Base-by-base conservation (phyloP, 2,329 filamentous ascomycete species). In the Didymella pinodella region DNA sequence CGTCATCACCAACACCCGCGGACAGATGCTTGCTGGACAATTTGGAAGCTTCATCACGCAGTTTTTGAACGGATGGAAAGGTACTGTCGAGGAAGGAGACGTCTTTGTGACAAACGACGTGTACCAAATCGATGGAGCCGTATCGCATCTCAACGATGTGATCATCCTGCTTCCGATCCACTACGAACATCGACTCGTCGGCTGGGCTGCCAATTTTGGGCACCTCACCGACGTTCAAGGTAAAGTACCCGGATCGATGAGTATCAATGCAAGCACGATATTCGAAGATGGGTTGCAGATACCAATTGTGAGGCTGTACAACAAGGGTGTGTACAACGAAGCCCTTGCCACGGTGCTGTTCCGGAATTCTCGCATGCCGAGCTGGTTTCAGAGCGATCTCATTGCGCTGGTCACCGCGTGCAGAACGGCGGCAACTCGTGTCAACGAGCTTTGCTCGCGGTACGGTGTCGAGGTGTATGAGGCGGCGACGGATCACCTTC, bases 251-350 rank as follows among this genome's bases (percentile, higher is more conserved):
- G 82, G 82, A 0, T 82, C 79, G 25, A 81, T 83, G 80, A 82
- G 80, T 8, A 81, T 83, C 61, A 81, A 81, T 47, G 79, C 80
- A 0, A 75, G 72, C 4, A 82, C 79, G 1, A 77, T 83, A 7
- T 83, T 79, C 58, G 81, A 83, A 47, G 82, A 84, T 47, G 82
- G 82, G 2, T 71, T 84, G 1, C 82, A 84, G 64, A 81, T 84
- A 22, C 82, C 82, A 0, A 77, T 78, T 20, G 75, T 82, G 51
- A 83, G 83, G 62, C 74, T 84, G 0, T 83, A 82, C 57, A 68
- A 69, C 6, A 75, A 75, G 41, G 81, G 81, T 0, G 68, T 74
- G 0, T 80, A 81, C 65, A 84, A 83, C 54, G 59, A 73, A 1
- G 77, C 77, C 44, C 62, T 83, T 2, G 78, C 82, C 3, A 75